phyloP scores from a whole-genome alignment of 164 flowering plant species.

The Brasenia schreberi region DNA sequence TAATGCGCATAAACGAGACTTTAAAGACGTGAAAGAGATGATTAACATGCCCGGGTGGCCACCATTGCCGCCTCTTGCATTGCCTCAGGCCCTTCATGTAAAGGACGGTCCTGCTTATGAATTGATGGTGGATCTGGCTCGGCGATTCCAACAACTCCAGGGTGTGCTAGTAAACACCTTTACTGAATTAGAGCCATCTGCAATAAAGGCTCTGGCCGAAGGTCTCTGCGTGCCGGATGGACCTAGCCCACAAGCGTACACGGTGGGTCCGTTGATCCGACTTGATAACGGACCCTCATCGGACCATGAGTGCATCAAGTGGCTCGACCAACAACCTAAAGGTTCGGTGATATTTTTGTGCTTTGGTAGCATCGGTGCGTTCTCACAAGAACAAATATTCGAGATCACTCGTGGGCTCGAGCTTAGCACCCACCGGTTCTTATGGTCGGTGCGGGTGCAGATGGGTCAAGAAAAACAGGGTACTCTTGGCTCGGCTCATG shows the following conservation, averaged over 20 bases:
- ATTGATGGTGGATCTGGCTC: neutral
- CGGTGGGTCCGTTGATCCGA: slow-evolving; percentile 10
- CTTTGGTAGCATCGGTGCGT: slow-evolving; percentile 26
- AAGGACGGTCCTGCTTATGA: neutral
- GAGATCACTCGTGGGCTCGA: slow-evolving; percentile 28
- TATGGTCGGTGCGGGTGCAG: slow-evolving; percentile 15
- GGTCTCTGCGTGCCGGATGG: neutral
- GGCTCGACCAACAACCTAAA: slow-evolving; percentile 22
- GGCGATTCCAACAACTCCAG: slow-evolving; percentile 9
- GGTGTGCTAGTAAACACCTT: slow-evolving; percentile 23
- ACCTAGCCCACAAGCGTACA: slow-evolving; percentile 12
- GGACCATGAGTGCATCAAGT: slow-evolving; percentile 2
- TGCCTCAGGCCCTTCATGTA: slow-evolving; percentile 3
- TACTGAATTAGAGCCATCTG: slow-evolving; percentile 9
- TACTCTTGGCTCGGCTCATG: too few relatives aligned
- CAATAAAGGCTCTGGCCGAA: neutral
- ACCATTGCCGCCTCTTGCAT: slow-evolving; percentile 6
- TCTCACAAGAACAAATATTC: slow-evolving; percentile 11
- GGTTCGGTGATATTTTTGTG: slow-evolving; percentile 28
- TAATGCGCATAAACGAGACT: neutral
- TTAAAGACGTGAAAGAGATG: neutral
- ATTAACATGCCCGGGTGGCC: slow-evolving; percentile 9
- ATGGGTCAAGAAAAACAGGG: neutral
- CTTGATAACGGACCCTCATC: neutral
- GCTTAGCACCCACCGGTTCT: slow-evolving; percentile 16